Conservation (phyloP, 78 protist species). For the Creolimax fragrantissima region DNA sequence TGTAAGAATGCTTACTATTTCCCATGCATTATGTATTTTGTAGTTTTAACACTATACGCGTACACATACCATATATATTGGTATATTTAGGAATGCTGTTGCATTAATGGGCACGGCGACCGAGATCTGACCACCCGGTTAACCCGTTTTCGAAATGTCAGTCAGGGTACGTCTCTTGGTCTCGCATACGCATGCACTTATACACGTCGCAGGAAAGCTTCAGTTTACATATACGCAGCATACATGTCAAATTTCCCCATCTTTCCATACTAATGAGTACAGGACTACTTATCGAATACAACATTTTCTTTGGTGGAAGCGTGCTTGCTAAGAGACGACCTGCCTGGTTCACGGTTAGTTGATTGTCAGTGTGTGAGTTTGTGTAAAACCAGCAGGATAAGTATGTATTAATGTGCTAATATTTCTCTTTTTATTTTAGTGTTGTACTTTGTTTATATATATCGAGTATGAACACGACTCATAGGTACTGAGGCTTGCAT, state of each 20-base stretch:
- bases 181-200: too few species aligned
- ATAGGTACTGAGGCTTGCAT: too few species aligned
- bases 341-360: conserved; percentile 16
- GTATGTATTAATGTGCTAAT: neutral
- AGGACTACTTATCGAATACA: conserved; percentile 11
- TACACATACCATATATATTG: neutral
- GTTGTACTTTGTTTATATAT: too few species aligned
- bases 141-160: neutral
- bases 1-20: too few species aligned
- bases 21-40: too few species aligned
- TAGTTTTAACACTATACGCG: too few species aligned
- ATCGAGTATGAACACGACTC: too few species aligned
- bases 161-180: too few species aligned
- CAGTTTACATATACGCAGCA: too few species aligned
- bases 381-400: neutral
- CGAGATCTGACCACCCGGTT: neutral
- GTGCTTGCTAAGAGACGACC: conserved; percentile 9
- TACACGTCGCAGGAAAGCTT: too few species aligned
- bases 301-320: conserved; percentile 24
- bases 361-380: neutral
- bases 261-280: neutral
- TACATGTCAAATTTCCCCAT: too few species aligned
- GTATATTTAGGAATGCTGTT: neutral
- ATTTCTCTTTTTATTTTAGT: too few species aligned
- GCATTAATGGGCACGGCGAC: neutral